phyloP scores from a whole-genome alignment of 768 basidiomycete species.

The Lactarius akahatsu region DNA sequence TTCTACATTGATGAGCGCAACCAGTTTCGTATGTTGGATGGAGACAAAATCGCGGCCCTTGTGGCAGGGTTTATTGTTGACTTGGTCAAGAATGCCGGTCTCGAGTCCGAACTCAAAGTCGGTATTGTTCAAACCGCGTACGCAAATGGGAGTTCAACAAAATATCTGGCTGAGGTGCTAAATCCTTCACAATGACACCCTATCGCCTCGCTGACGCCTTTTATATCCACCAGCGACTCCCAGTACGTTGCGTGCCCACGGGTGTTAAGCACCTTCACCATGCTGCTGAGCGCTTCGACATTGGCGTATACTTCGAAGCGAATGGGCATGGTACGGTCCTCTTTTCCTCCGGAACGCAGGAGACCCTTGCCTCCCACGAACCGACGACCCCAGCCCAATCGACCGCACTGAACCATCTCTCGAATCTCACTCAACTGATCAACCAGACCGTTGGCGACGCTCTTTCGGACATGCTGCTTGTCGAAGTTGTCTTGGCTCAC shows the following conservation, averaged over 20 bases:
- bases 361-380: slow-evolving; percentile 57
- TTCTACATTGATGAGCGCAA: slow-evolving; percentile 81
- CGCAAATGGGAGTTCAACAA: slow-evolving; percentile 96
- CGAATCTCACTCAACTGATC: slow-evolving; percentile 78
- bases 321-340: slow-evolving; percentile 98
- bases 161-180: slow-evolving; percentile 78
- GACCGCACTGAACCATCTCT: slow-evolving; percentile 73
- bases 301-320: slow-evolving; percentile 99
- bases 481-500: slow-evolving; percentile 89
- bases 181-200: slow-evolving; percentile 1
- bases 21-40: slow-evolving; percentile 90
- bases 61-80: slow-evolving; percentile 93
- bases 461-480: slow-evolving; percentile 91
- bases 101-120: slow-evolving; percentile 75
- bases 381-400: slow-evolving; percentile 82
- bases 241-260: slow-evolving; percentile 92
- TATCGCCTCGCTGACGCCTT: background rate
- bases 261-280: slow-evolving; percentile 99
- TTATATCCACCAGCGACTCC: slow-evolving; percentile 62
- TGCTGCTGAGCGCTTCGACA: slow-evolving; percentile 88
- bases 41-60: slow-evolving; percentile 95
- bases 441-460: slow-evolving; percentile 99
- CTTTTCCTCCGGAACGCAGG: slow-evolving; percentile 77
- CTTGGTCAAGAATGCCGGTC: slow-evolving; percentile 79
- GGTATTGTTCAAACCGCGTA: slow-evolving; percentile 99